Evolutionary conservation across 164 flowering plant genomes (phyloP).

Genomic region (Protea cynaroides): DNA sequence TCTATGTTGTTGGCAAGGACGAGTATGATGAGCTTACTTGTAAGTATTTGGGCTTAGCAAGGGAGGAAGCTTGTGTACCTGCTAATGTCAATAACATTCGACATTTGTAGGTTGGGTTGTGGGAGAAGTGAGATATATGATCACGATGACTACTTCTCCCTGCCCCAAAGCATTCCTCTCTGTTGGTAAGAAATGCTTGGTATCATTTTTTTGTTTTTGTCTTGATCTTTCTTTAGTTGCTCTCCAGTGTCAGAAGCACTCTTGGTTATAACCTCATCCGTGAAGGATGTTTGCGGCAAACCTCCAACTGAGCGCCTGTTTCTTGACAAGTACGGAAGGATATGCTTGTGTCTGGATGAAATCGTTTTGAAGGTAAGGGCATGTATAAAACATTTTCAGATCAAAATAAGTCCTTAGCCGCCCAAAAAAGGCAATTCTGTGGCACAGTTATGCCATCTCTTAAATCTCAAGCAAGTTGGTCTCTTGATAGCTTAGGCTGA

Average conservation of each 20-base stretch:
- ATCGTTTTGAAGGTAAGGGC: constrained; percentile 79
- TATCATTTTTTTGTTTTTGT: background rate
- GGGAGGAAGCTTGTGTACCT: background rate
- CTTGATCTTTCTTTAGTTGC: constrained; percentile 9
- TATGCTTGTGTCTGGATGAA: constrained; percentile 88
- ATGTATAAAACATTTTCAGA: background rate
- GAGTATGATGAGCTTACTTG: constrained; percentile 98
- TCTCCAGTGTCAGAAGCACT: constrained; percentile 85
- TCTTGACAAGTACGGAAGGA: constrained; percentile 86
- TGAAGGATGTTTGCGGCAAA: constrained; percentile 95
- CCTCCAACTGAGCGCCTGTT: constrained; percentile 92
- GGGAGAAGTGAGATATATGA: background rate
- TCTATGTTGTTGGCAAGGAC: constrained; percentile 93
- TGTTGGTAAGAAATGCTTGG: background rate
- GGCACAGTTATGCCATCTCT: too few relatives aligned
- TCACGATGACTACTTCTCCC: background rate
- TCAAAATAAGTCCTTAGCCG: too few relatives aligned
- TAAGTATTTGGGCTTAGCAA: constrained; percentile 32
- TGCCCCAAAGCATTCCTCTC: background rate
- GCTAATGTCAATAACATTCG: background rate
- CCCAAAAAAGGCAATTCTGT: too few relatives aligned
- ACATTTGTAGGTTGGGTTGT: background rate
- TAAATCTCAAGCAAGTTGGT: too few relatives aligned
- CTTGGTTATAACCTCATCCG: constrained; percentile 74
- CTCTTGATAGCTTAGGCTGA: too few relatives aligned